These are phyloP conservation scores for Suhomyces wounanorum DNA, from an alignment of 1,139 yeast genomes.

Conservation along the genomic window DNA sequence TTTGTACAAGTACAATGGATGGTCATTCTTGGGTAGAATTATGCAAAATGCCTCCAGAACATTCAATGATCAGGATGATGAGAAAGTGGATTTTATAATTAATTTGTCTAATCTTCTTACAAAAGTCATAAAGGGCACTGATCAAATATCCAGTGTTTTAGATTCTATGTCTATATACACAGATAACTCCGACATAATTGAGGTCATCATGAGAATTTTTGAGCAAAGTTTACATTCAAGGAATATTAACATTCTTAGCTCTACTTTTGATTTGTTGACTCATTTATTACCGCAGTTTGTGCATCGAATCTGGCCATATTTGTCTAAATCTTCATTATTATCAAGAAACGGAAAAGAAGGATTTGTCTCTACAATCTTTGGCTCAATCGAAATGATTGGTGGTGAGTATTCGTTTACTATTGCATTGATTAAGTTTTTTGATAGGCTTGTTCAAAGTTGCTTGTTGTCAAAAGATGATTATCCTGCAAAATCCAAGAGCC, in stretches of 20 bases:
- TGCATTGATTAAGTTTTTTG: constrained; percentile 56
- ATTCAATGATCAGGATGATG: constrained; percentile 36
- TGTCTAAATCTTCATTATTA: constrained; percentile 66
- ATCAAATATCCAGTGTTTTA: constrained; percentile 44
- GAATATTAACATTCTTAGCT: constrained; percentile 47
- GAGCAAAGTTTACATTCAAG: constrained; percentile 69
- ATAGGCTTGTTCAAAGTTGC: constrained; percentile 56
- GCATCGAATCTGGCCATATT: constrained; percentile 75
- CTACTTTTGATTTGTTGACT: constrained; percentile 54
- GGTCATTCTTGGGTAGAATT: constrained; percentile 81
- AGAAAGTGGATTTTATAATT: constrained; percentile 40
- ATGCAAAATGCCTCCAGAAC: constrained; percentile 60
- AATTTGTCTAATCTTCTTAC: constrained; percentile 56
- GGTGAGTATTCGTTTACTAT: constrained; percentile 70
- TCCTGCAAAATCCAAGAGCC: constrained; percentile 50
- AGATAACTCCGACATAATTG: constrained; percentile 69
- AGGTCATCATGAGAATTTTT: constrained; percentile 61
- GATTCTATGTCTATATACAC: constrained; percentile 60
- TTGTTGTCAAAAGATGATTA: constrained; percentile 40
- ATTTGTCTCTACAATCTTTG: constrained; percentile 60
- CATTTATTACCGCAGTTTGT: constrained; percentile 54
- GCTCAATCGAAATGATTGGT: constrained; percentile 70
- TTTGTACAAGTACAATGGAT: constrained; percentile 75
- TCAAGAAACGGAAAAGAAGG: constrained; percentile 74
- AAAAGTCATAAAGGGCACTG: constrained; percentile 47